Conservation (phyloP, 257 asterid genomes). For the Solanum dulcamara region DNA sequence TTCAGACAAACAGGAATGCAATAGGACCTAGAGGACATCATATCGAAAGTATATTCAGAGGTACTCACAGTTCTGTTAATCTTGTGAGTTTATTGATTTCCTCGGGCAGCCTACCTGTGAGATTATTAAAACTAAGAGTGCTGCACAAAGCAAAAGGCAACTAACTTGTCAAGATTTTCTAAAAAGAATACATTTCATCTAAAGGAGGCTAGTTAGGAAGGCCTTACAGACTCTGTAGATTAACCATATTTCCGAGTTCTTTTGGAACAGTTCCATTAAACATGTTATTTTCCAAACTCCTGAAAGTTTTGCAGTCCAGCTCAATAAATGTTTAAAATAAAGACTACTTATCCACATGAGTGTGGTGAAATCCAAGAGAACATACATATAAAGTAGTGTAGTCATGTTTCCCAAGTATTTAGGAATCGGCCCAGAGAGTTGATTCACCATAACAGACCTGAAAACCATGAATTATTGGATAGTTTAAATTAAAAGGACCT, state of each 20-base stretch:
- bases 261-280: slow-evolving; percentile 5
- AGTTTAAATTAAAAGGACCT: not conserved
- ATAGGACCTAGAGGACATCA: not conserved
- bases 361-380: not conserved
- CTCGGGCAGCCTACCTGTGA: not conserved
- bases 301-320: not conserved
- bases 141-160: not conserved
- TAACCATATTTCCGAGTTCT: slow-evolving; percentile 1
- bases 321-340: not conserved
- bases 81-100: not conserved
- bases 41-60: not conserved
- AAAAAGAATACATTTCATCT: not conserved
- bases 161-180: not conserved
- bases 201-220: not conserved
- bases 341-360: not conserved
- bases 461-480: not conserved
- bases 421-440: slow-evolving; percentile 4
- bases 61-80: not conserved
- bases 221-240: not conserved
- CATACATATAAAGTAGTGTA: slow-evolving; percentile 2
- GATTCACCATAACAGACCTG: slow-evolving; percentile 3
- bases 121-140: not conserved
- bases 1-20: not conserved
- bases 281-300: slow-evolving; percentile 1
- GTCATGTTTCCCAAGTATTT: slow-evolving; percentile 1